Evolutionary conservation across 345 rosid species (phyloP), one percentile per base, ranked within the genome.

Genomic region (Camelina laxa): DNA sequence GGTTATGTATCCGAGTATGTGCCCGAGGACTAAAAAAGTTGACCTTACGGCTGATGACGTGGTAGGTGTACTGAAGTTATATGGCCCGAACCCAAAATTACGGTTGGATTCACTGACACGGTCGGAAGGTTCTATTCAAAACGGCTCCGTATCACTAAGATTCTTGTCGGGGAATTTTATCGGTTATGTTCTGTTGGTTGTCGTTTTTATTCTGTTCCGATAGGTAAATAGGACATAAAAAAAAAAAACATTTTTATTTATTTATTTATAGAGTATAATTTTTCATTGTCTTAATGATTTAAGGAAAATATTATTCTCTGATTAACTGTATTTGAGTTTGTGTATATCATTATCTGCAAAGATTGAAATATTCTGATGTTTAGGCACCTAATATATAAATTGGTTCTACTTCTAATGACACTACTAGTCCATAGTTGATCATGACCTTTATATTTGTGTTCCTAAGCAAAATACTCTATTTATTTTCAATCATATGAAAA

Each of bases 1-100:
- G 5, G 97, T 95, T 74, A 95, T 95, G 99, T 95, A 90, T 56
- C 97, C 99, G 14, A 92, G 87, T 80, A 67, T 95, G 65, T 86
- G 80, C 9, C 96, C 97, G 0, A 76, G 92, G 74, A 84, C 80
- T 0, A 84, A 54, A 70, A 91, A 88, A 59, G 87, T 82, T 70
- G 94, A 88, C 64, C 84, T 93, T 0, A 88, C 76, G 75, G 78
- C 87, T 4, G 96, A 93, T 64, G 98, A 93, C 70, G 93, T 89
- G 83, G 86, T 87, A n/a, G 97, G 98, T 1, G 75, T 88, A 14
- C 85, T 91, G 41, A 87, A 87, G 6, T 61, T 93, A 42, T 93
- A 91, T 17, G 97, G 97, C 39, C 69, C 88, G 56, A 93, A 94
- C 24, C 98, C 98, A 0, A 85, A 84, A 49, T 82, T 91, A 80